Conservation (phyloP, 2,329 filamentous ascomycete species). For the Pseudogymnoascus sp. region DNA sequence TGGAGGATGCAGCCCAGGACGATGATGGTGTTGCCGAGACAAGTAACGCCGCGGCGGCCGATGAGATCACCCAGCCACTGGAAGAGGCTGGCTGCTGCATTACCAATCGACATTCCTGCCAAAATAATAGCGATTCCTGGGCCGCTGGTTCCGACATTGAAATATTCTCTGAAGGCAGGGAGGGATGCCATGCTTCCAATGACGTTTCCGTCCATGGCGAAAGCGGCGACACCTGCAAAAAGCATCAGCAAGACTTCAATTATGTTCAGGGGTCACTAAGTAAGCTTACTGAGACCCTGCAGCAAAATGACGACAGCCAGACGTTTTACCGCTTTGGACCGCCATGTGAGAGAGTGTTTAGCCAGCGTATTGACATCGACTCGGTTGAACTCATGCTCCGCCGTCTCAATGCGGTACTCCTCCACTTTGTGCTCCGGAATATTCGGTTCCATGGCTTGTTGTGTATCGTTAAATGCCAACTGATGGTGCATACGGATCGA, state of each 20-base stretch:
- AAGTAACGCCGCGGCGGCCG: conserved; percentile 4
- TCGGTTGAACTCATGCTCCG: background rate
- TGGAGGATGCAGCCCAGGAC: conserved; percentile 3
- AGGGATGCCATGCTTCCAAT: background rate
- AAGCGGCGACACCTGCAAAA: no score
- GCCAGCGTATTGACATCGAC: background rate
- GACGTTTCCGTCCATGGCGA: no score
- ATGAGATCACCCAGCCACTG: background rate
- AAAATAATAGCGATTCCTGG: background rate
- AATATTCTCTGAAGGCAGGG: background rate
- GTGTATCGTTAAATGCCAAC: no score
- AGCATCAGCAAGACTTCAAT: no score
- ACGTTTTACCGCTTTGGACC: background rate
- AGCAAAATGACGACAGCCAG: background rate
- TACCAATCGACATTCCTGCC: conserved; percentile 1
- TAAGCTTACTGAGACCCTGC: background rate
- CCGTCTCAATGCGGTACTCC: background rate
- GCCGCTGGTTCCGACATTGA: background rate
- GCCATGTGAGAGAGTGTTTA: background rate
- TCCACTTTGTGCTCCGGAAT: background rate
- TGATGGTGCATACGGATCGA: no score
- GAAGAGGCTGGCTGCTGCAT: conserved; percentile 6
- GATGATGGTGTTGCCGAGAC: background rate
- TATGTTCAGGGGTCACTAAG: background rate
- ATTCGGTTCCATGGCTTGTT: background rate